These are phyloP conservation scores for Groenewaldozyma tartarivorans DNA, from an alignment of 805 yeast species.

Conservation along the genomic window DNA sequence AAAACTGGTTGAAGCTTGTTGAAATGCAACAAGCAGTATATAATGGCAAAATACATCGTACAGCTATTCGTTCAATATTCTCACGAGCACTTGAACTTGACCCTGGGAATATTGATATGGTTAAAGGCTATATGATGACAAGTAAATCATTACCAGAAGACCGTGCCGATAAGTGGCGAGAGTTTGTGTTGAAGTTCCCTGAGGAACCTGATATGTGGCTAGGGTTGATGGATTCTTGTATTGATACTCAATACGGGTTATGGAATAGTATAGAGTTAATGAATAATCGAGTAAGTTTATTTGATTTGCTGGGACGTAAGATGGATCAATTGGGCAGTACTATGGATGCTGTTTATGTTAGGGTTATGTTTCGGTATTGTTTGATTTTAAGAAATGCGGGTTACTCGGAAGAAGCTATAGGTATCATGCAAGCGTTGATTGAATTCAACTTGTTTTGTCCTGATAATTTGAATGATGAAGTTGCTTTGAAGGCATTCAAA, in stretches of 20 bases:
- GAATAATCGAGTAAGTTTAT: not conserved
- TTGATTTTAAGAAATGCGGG: conserved; percentile 11
- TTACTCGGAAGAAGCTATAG: conserved; percentile 17
- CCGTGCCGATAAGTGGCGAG: conserved; percentile 5
- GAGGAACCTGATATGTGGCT: conserved; percentile 5
- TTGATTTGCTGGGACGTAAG: not conserved
- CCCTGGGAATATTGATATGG: not conserved
- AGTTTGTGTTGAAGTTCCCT: conserved; percentile 4
- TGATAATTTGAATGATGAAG: not conserved
- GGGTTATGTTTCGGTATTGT: conserved; percentile 4
- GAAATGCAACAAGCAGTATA: not conserved
- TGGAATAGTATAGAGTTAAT: conserved; percentile 2
- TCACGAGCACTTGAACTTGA: not conserved
- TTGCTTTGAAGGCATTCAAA: conserved; percentile 5
- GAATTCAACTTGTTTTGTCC: conserved; percentile 13
- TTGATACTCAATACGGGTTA: not conserved
- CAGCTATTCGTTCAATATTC: not conserved
- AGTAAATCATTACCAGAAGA: not conserved
- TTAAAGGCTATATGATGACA: not conserved
- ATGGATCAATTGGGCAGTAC: conserved; percentile 4
- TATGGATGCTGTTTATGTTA: conserved; percentile 4
- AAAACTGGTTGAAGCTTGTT: not conserved
- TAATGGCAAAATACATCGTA: not conserved
- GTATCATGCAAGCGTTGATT: conserved; percentile 15
- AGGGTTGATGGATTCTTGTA: not conserved